Percentiles rank a stretch among this genome's conserved stretches.
These are phyloP conservation scores for Claviceps capensis DNA, from an alignment of 2,329 filamentous ascomycete genomes.

Conservation along the genomic window DNA sequence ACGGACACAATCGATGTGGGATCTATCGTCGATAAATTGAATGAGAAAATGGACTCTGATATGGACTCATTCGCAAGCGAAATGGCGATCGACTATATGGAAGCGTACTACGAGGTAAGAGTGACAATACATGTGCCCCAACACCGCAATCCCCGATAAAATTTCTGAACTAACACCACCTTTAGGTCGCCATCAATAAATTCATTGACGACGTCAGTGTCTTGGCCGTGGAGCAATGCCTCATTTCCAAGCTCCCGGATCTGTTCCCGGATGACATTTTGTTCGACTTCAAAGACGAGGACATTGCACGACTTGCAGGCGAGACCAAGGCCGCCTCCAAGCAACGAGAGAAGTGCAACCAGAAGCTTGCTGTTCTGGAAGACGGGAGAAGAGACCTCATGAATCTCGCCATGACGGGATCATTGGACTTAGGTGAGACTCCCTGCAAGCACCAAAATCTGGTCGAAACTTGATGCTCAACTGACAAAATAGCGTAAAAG, in stretches of 20 bases:
- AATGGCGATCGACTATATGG: slow-evolving; percentile 20
- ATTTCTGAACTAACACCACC: not conserved
- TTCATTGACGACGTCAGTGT: slow-evolving; percentile 13
- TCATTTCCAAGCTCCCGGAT: slow-evolving; percentile 9
- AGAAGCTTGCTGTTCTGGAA: slow-evolving; percentile 5
- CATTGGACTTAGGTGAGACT: not conserved
- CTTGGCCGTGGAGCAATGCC: slow-evolving; percentile 12
- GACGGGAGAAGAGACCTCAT: not conserved
- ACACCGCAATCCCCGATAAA: not conserved
- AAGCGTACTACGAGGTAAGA: slow-evolving; percentile 27
- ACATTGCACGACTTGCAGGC: slow-evolving; percentile 1
- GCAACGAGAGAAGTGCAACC: slow-evolving; percentile 1
- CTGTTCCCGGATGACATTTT: slow-evolving; percentile 11
- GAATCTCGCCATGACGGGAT: not conserved
- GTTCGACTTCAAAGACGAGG: slow-evolving; percentile 7
- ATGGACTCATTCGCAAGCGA: slow-evolving; percentile 4
- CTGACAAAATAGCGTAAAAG: no score
- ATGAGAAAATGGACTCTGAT: not conserved
- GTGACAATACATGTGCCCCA: no score
- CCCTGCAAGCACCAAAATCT: no score
- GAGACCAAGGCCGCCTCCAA: slow-evolving; percentile 1
- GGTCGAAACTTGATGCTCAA: no score
- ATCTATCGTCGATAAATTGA: not conserved
- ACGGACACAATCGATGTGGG: no score
- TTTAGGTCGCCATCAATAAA: slow-evolving; percentile 10